A percentile compares a stretch with the other conserved stretches of the same genome.
These are phyloP conservation scores for Geotrichum reessii DNA, from an alignment of 1,139 yeast species.

Conservation along the genomic window DNA sequence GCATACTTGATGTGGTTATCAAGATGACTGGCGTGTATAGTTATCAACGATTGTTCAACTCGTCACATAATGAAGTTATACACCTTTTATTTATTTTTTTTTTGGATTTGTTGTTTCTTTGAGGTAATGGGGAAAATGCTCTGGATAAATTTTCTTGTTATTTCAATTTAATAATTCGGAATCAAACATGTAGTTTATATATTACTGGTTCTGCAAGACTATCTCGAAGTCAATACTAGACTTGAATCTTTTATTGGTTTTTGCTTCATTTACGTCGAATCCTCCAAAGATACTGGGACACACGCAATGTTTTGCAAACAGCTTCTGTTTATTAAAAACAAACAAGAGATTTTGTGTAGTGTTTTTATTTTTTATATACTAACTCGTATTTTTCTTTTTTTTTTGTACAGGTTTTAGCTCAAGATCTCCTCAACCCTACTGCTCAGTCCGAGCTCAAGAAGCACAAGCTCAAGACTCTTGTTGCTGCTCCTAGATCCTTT, in stretches of 20 bases:
- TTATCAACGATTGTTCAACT: background rate
- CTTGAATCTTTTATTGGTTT: background rate
- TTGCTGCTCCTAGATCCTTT: slow-evolving; percentile 96
- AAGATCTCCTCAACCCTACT: slow-evolving; percentile 95
- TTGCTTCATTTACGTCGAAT: slow-evolving; percentile 1
- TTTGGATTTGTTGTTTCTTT: background rate
- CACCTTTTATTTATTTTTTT: background rate
- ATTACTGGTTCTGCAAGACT: background rate
- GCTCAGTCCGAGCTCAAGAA: slow-evolving; percentile 93
- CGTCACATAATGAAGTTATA: background rate
- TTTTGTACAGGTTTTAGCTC: slow-evolving; percentile 88
- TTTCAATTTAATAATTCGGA: slow-evolving; percentile 2
- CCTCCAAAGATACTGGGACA: slow-evolving; percentile 9
- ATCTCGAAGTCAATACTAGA: slow-evolving; percentile 2
- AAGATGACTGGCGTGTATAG: background rate
- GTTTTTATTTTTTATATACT: background rate
- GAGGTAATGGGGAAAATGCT: background rate
- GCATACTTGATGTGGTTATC: background rate
- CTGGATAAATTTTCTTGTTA: slow-evolving; percentile 1
- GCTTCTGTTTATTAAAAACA: background rate
- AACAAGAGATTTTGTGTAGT: too few species aligned
- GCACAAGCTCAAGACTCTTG: slow-evolving; percentile 97
- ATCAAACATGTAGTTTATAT: background rate
- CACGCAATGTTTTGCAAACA: background rate
- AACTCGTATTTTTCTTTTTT: slow-evolving; percentile 4